Evolutionary conservation across 164 flowering plant species (phyloP), one percentile per base, ranked within the genome.

Genomic region (Cinnamomum micranthum): DNA sequence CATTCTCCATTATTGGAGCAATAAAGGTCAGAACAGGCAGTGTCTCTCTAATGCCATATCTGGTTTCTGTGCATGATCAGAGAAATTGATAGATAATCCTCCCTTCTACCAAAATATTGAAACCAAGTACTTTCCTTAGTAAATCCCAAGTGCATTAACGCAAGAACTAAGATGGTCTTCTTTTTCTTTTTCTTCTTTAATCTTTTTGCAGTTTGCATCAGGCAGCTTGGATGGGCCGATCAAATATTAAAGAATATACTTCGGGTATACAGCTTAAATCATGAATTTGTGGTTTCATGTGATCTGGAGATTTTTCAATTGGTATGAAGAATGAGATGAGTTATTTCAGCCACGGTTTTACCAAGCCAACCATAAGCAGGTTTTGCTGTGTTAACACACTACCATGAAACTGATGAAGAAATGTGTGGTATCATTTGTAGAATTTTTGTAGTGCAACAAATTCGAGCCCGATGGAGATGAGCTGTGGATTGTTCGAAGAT

Each of bases 191-290:
- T 41, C 10, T 41, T 41, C 10, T 41, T 41, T 41, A 41, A 41
- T 73, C 28, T n/a, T 5, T 76, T 79, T 81, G 72, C 95, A 95
- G 96, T 95, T 95, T 88, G 99, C 97, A n/a, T 87, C 97, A 20
- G 99, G 99, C 75, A 93, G 87, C 84, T 84, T 93, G 84, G 93
- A 92, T 75, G 99, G 99, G 11, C 99, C 99, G 10, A 95, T 95
- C 51, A 87, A 59, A 77, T 95, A 95, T 74, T 92, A 84, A 82
- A 62, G 51, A 10, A 33, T 22, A 13, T 23, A 62, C 4, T 35
- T 50, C 28, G 6, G 60, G 1, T 55, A 19, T 15, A 55, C 60
- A 55, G n/a, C n/a, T 15, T 55, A 55, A 55, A 55, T 15, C 19
- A 55, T 14, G 60, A 55, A 55, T 55, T 20, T 55, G 60, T 55